A percentile compares a stretch with the other conserved stretches of the same genome.
These are phyloP conservation scores for Mychonastes homosphaera DNA, from an alignment of 139 green algal genomes.

Conservation along the genomic window DNA sequence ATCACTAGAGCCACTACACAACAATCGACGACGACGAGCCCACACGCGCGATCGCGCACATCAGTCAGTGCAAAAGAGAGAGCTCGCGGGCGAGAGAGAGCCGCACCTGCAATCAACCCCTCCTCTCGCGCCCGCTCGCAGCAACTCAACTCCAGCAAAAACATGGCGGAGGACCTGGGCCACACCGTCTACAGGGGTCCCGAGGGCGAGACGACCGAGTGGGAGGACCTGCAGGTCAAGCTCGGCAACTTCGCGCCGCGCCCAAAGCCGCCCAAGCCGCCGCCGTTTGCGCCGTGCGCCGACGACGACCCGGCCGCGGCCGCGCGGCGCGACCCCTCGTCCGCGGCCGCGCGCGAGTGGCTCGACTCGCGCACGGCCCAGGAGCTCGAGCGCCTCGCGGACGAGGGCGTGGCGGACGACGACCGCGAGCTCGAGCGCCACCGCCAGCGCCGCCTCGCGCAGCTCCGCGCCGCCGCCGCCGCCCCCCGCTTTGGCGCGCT, in stretches of 20 bases:
- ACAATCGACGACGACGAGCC: too few relatives aligned
- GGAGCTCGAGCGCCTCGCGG: slow-evolving; percentile 56
- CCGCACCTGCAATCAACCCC: too few relatives aligned
- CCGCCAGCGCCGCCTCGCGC: slow-evolving; percentile 57
- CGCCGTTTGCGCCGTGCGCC: too few relatives aligned
- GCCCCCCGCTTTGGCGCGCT: slow-evolving; percentile 48
- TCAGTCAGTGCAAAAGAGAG: too few relatives aligned
- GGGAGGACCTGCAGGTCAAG: slow-evolving; percentile 68
- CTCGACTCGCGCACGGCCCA: slow-evolving; percentile 37
- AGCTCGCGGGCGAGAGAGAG: too few relatives aligned
- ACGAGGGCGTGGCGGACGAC: slow-evolving; percentile 70
- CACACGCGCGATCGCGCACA: too few relatives aligned
- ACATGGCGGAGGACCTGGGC: slow-evolving; percentile 63
- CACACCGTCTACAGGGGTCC: slow-evolving; percentile 58
- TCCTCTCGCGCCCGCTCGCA: too few relatives aligned
- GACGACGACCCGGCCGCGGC: too few relatives aligned
- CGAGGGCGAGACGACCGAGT: slow-evolving; percentile 67
- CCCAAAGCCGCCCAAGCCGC: slow-evolving; percentile 38
- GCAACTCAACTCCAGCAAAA: neutral
- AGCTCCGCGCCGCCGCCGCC: slow-evolving; percentile 41
- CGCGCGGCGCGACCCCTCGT: too few relatives aligned
- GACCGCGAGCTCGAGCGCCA: slow-evolving; percentile 48
- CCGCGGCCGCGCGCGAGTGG: too few relatives aligned
- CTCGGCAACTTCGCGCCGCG: slow-evolving; percentile 66
- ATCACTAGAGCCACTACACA: too few relatives aligned